Conservation (phyloP, 2,329 filamentous ascomycete species). For the Aspergillus brunneoviolaceus region DNA sequence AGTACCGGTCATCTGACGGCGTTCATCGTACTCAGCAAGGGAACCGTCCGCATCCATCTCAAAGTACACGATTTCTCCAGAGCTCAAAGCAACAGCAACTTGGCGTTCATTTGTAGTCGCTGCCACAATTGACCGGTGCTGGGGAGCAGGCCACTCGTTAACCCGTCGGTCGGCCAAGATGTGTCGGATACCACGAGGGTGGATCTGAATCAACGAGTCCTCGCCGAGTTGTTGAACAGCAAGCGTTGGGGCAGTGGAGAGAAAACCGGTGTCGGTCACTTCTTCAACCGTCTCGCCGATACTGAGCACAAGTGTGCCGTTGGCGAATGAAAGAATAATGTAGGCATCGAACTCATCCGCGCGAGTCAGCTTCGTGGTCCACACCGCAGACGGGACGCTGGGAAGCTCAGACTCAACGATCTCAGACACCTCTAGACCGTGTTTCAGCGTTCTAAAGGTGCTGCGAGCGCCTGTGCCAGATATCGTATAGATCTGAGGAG, state of each 20-base stretch:
- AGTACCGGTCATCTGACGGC: conserved; percentile 90
- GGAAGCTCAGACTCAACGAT: conserved; percentile 93
- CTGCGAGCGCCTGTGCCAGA: conserved; percentile 87
- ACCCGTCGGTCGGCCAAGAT: conserved; percentile 74
- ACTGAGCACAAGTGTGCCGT: conserved; percentile 85
- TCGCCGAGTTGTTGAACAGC: conserved; percentile 93
- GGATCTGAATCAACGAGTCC: conserved; percentile 87
- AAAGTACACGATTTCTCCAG: conserved; percentile 96
- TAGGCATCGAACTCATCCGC: conserved; percentile 88
- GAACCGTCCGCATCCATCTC: conserved; percentile 93
- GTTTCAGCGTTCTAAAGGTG: conserved; percentile 85
- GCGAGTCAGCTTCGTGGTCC: conserved; percentile 85
- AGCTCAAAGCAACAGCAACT: conserved; percentile 89
- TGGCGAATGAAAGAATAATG: conserved; percentile 90
- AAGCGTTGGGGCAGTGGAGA: conserved; percentile 83
- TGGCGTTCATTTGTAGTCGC: conserved; percentile 92
- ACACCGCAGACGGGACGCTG: conserved; percentile 84
- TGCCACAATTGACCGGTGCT: conserved; percentile 92
- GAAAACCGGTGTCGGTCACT: conserved; percentile 88
- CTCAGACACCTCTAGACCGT: conserved; percentile 89
- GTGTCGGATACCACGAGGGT: conserved; percentile 93
- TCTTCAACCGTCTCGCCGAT: conserved; percentile 97
- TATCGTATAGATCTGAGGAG: conserved; percentile 92
- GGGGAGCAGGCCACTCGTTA: conserved; percentile 90
- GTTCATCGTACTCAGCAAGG: conserved; percentile 90